Percentiles rank a stretch among this genome's conserved stretches.
Evolutionary conservation across 2,329 filamentous ascomycete species (phyloP).

Genomic region (Zymoseptoria tritici): DNA sequence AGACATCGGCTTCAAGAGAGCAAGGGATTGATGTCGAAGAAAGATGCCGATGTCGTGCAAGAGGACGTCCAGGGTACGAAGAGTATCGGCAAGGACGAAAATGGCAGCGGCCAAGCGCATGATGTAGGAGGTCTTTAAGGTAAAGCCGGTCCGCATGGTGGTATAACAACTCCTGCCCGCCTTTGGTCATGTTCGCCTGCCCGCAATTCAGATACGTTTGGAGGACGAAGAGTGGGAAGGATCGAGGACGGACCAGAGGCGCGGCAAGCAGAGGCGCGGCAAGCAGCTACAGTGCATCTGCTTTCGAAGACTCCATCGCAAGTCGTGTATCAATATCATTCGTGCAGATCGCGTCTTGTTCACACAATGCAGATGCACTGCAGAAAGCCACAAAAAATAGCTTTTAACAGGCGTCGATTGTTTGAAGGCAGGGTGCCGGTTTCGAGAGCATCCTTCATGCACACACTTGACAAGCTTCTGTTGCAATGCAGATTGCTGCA

Average conservation of each 20-base stretch:
- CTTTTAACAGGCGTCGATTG: too few relatives aligned
- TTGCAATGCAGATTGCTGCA: not conserved
- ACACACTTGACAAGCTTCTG: not conserved
- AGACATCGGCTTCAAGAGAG: not conserved
- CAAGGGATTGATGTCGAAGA: not conserved
- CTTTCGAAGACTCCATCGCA: not conserved
- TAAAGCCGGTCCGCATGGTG: not conserved
- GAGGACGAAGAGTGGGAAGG: not conserved
- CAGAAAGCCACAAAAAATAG: not conserved
- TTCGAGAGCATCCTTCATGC: not conserved
- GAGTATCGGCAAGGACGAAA: not conserved
- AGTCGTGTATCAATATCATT: too few relatives aligned
- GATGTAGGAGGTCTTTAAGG: not conserved
- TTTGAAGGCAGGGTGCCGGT: too few relatives aligned
- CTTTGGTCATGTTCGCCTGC: not conserved
- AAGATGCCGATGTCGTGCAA: not conserved
- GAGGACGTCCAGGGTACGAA: not conserved
- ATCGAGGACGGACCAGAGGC: not conserved
- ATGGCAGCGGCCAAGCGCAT: not conserved
- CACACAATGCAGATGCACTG: not conserved
- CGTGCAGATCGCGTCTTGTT: not conserved
- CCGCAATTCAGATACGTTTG: not conserved
- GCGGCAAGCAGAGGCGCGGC: not conserved
- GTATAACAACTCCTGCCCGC: not conserved
- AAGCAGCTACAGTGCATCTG: not conserved